Evolutionary conservation across 176 grass and related monocot genomes (phyloP).

Genomic region (Aegilops longissima): DNA sequence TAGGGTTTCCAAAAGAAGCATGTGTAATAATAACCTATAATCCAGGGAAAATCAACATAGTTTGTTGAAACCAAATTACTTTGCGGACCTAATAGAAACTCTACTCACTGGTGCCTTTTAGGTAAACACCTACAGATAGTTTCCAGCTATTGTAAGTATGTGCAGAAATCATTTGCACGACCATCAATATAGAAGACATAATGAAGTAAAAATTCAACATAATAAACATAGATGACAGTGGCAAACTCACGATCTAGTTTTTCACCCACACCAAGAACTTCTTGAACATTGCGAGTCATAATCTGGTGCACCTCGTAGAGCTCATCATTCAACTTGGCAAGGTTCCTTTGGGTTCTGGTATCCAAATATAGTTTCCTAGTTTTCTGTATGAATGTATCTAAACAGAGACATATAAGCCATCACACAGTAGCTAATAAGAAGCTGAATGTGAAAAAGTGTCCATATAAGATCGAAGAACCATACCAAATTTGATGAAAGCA

Average conservation of each 20-base stretch:
- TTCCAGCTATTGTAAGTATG: neutral
- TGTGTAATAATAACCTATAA: neutral
- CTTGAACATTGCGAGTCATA: slow-evolving; percentile 97
- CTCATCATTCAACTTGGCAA: slow-evolving; percentile 91
- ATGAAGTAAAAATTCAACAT: neutral
- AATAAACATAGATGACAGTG: neutral
- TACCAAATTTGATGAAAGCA: slow-evolving; percentile 98
- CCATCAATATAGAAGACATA: neutral
- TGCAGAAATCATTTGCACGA: slow-evolving; percentile 11
- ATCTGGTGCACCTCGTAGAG: slow-evolving; percentile 94
- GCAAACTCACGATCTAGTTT: slow-evolving; percentile 76
- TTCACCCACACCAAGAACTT: slow-evolving; percentile 97
- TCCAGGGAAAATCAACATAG: neutral
- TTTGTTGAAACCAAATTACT: neutral
- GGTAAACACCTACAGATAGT: neutral
- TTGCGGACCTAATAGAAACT: neutral
- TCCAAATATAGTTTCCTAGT: slow-evolving; percentile 93
- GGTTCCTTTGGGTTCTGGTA: slow-evolving; percentile 89
- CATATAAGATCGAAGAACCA: slow-evolving; percentile 9
- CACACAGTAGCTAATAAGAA: slow-evolving; percentile 10
- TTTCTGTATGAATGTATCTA: slow-evolving; percentile 97
- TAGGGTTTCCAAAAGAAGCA: slow-evolving; percentile 11
- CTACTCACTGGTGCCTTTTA: neutral
- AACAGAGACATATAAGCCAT: slow-evolving; percentile 29
- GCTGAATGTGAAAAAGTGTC: slow-evolving; percentile 3